Base-by-base conservation (phyloP, 2,329 filamentous ascomycete genomes). In the Aspergillus tanneri region DNA sequence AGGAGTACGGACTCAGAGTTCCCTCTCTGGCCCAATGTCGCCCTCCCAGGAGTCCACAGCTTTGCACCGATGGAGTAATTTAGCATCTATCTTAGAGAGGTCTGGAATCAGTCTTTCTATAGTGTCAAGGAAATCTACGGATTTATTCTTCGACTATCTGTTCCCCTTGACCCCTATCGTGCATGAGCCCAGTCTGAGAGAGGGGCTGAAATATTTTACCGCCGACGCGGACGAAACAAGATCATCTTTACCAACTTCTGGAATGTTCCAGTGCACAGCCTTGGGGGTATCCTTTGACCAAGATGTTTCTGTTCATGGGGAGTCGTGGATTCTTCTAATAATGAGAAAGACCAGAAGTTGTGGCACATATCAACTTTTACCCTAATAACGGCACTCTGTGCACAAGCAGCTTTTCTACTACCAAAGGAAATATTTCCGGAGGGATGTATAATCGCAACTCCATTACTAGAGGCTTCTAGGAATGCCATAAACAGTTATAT, bases 311-410 rank as follows among this genome's bases (percentile, higher is more conserved):
- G n/a, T n/a, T n/a, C n/a, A n/a, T n/a, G n/a, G n/a, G n/a, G n/a
- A n/a, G n/a, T n/a, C n/a, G n/a, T n/a, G n/a, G n/a, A n/a, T n/a
- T n/a, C n/a, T n/a, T n/a, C n/a, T n/a, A n/a, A n/a, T n/a, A n/a
- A n/a, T n/a, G n/a, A n/a, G n/a, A n/a, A n/a, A n/a, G n/a, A n/a
- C n/a, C n/a, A n/a, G n/a, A n/a, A n/a, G n/a, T n/a, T n/a, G n/a
- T n/a, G n/a, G n/a, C n/a, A n/a, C n/a, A n/a, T n/a, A n/a, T n/a
- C n/a, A n/a, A n/a, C 65, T 0, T 74, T 74, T 37, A 71, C 72
- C 0, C 51, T 76, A 11, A 66, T 76, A 36, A 74, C 72, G 0
- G 72, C 73, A n/a, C 65, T 74, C 1, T 74, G 72, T 10, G 71
- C 73, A 1, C 68, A 74, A 35, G 66, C 70, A 0, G 70, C 69